Percentiles rank a stretch among this genome's conserved stretches.
These are phyloP conservation scores for Maudiozyma saulgeensis DNA, from an alignment of 805 yeast genomes.

Conservation along the genomic window DNA sequence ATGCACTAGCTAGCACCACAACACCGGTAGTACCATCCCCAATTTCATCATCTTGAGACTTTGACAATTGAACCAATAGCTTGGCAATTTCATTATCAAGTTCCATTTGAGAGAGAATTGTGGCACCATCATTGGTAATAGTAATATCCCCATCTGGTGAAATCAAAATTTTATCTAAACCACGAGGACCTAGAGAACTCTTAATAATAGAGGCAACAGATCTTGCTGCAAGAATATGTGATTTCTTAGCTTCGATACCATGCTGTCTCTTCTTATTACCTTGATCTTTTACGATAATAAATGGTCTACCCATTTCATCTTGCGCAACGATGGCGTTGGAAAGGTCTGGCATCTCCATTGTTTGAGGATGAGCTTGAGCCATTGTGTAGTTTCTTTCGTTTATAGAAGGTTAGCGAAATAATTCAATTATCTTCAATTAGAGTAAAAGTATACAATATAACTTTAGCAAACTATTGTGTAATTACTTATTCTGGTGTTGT, in stretches of 20 bases:
- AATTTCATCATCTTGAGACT: constrained; percentile 94
- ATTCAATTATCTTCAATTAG: no score
- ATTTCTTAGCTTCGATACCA: constrained; percentile 70
- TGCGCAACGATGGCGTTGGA: constrained; percentile 98
- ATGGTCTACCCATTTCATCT: constrained; percentile 98
- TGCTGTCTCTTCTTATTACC: constrained; percentile 55
- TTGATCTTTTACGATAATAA: constrained; percentile 89
- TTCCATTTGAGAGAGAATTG: constrained; percentile 92
- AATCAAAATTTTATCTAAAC: constrained; percentile 91
- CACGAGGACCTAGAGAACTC: constrained; percentile 94
- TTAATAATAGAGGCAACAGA: constrained; percentile 87
- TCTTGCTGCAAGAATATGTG: constrained; percentile 90
- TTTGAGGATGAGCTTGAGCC: constrained; percentile 13
- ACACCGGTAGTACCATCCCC: constrained; percentile 99
- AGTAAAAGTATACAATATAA: not conserved
- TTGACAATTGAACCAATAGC: constrained; percentile 83
- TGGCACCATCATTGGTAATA: constrained; percentile 97
- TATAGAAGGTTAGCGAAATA: not conserved
- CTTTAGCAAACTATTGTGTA: not conserved
- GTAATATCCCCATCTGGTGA: constrained; percentile 97
- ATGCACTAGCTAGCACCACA: constrained; percentile 89
- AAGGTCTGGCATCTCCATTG: constrained; percentile 68
- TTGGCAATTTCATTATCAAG: constrained; percentile 94
- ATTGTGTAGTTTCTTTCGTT: not conserved
- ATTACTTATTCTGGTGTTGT: not conserved